These are phyloP conservation scores for Talaromyces sp. DNA, from an alignment of 2,329 filamentous ascomycete genomes.

Conservation along the genomic window DNA sequence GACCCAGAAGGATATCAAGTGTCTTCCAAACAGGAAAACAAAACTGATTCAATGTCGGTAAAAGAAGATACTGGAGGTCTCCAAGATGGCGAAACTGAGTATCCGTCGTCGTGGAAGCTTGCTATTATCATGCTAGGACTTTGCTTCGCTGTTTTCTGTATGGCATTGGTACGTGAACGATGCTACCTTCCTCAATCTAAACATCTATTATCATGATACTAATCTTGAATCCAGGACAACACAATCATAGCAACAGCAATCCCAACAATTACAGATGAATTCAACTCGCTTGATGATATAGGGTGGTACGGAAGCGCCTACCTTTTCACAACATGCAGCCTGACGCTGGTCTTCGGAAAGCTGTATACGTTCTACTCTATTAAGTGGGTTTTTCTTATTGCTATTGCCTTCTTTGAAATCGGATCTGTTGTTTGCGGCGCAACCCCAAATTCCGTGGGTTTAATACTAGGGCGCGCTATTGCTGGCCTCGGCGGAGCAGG, in stretches of 20 bases:
- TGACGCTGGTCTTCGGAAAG: slow-evolving; percentile 37
- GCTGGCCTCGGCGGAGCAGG: slow-evolving; percentile 30
- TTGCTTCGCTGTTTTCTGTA: no score
- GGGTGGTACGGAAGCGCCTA: slow-evolving; percentile 26
- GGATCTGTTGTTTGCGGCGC: slow-evolving; percentile 45
- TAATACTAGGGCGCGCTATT: slow-evolving; percentile 33
- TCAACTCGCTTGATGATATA: slow-evolving; percentile 38
- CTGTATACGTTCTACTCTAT: slow-evolving; percentile 46
- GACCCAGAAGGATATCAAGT: no score
- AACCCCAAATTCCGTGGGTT: slow-evolving; percentile 28
- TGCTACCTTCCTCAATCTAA: no score
- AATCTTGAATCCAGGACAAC: background rate
- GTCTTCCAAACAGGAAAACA: no score
- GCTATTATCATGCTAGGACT: no score
- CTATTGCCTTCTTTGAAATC: slow-evolving; percentile 44
- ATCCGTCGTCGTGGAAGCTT: no score
- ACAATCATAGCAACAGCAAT: slow-evolving; percentile 25
- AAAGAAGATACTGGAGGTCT: no score
- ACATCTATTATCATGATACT: no score
- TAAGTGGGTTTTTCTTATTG: slow-evolving; percentile 42
- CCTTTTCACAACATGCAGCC: slow-evolving; percentile 39
- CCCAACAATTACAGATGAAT: slow-evolving; percentile 29
- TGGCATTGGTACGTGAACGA: no score
- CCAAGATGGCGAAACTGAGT: no score
- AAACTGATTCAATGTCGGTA: no score